A percentile compares a stretch with the other conserved stretches of the same genome.
Conservation (phyloP, 352 stramenopile species). For the Pythium phragmiticola region DNA sequence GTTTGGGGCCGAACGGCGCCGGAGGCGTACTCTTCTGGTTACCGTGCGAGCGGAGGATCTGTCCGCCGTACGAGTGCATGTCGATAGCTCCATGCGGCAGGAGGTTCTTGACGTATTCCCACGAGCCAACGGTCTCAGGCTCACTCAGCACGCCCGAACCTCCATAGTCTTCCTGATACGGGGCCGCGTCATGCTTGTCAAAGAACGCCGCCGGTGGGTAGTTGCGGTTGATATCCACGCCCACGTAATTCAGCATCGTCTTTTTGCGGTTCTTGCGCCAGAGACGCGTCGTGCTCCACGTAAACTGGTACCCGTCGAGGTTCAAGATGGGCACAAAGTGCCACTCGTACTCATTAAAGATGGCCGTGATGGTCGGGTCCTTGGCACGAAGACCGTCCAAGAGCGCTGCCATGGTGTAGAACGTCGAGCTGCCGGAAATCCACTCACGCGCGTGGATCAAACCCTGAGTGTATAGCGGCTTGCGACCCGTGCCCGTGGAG, state of each 20-base stretch:
- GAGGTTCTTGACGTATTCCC: constrained; percentile 29
- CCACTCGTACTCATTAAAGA: constrained; percentile 35
- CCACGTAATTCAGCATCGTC: constrained; percentile 10
- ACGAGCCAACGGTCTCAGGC: constrained; percentile 31
- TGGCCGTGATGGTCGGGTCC: constrained; percentile 21
- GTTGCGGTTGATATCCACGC: constrained; percentile 43
- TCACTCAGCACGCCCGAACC: constrained; percentile 34
- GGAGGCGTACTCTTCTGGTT: constrained; percentile 18
- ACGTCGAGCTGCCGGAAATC: constrained; percentile 28
- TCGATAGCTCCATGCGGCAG: constrained; percentile 29
- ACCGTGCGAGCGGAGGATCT: constrained; percentile 29
- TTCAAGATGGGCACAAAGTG: constrained; percentile 40
- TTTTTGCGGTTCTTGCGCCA: constrained; percentile 39
- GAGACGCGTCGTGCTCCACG: constrained; percentile 22
- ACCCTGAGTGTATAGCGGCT: constrained; percentile 31
- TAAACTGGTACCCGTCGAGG: constrained; percentile 33
- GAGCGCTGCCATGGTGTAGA: constrained; percentile 29
- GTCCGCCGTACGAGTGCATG: constrained; percentile 29
- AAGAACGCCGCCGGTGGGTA: constrained; percentile 29
- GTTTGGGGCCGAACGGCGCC: constrained; percentile 27
- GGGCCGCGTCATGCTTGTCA: constrained; percentile 6
- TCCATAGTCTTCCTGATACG: constrained; percentile 20
- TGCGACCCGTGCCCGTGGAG: constrained; percentile 23
- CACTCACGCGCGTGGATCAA: constrained; percentile 38
- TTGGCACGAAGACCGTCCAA: constrained; percentile 27